Evolutionary conservation across 176 grass and related monocot species (phyloP).

Genomic region (Musa acuminata): DNA sequence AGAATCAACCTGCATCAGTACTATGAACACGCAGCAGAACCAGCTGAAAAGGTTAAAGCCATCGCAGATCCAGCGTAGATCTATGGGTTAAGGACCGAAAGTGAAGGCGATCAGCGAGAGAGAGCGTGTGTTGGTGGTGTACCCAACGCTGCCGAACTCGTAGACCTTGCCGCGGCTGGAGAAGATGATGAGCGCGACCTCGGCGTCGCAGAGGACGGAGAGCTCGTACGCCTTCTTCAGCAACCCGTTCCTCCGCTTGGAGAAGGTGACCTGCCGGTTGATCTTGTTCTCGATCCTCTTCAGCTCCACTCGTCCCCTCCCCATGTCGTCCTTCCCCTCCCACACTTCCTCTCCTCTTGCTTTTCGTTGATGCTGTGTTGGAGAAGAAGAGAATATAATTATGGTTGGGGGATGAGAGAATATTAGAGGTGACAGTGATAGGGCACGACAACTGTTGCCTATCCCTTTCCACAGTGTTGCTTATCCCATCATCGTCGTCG

Average conservation of each 20-base stretch:
- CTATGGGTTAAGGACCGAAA: background rate
- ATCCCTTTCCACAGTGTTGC: background rate
- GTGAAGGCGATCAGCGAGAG: too few species aligned
- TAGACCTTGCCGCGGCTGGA: slow-evolving; percentile 60
- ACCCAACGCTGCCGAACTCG: slow-evolving; percentile 48
- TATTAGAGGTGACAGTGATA: slow-evolving; percentile 1
- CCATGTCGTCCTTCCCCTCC: slow-evolving; percentile 22
- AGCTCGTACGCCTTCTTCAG: slow-evolving; percentile 88
- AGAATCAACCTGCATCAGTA: background rate
- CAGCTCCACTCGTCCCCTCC: slow-evolving; percentile 66
- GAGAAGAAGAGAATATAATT: background rate
- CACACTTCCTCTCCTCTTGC: background rate
- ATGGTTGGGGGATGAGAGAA: background rate
- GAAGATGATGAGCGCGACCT: slow-evolving; percentile 69
- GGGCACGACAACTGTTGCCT: background rate
- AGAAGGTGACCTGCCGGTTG: slow-evolving; percentile 80
- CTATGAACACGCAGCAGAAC: background rate
- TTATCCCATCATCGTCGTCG: too few species aligned
- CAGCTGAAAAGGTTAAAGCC: background rate
- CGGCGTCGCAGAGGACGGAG: slow-evolving; percentile 73
- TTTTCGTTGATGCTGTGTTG: background rate
- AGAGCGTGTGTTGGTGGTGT: slow-evolving; percentile 7
- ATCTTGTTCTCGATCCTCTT: slow-evolving; percentile 96
- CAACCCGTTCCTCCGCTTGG: slow-evolving; percentile 64
- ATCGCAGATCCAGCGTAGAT: background rate